These are phyloP conservation scores for Lumnitzera racemosa DNA, from an alignment of 345 rosid genomes.

Conservation along the genomic window DNA sequence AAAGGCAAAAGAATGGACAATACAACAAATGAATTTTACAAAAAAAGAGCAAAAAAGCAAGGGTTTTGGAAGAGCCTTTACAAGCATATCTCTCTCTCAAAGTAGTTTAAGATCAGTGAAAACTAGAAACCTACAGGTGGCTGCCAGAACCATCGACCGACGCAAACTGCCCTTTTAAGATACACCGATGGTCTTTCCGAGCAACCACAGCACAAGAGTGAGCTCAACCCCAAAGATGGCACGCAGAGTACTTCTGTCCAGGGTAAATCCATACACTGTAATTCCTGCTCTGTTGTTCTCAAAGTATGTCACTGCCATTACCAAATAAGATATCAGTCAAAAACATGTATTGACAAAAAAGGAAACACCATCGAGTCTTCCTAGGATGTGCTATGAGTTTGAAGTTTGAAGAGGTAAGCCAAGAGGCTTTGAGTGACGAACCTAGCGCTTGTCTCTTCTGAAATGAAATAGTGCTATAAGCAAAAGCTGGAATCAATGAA, in stretches of 20 bases:
- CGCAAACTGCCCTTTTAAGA: conserved; percentile 20
- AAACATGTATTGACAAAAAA: not conserved
- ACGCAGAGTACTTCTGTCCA: conserved; percentile 74
- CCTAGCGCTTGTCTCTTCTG: conserved; percentile 94
- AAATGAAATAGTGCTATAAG: conserved; percentile 70
- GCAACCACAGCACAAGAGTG: conserved; percentile 85
- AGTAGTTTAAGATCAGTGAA: not conserved
- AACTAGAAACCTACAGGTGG: not conserved
- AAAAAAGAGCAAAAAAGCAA: too few relatives aligned
- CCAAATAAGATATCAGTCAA: not conserved
- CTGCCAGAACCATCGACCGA: too few relatives aligned
- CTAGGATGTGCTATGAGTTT: not conserved
- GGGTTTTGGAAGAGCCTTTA: too few relatives aligned
- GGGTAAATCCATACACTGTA: conserved; percentile 70
- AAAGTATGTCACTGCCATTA: conserved; percentile 66
- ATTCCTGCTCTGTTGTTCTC: conserved; percentile 93
- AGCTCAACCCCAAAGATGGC: conserved; percentile 77
- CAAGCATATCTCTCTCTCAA: not conserved
- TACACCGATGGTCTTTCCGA: conserved; percentile 79
- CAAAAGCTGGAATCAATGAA: conserved; percentile 55
- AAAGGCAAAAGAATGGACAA: too few relatives aligned
- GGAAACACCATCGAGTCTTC: too few relatives aligned
- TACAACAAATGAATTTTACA: too few relatives aligned
- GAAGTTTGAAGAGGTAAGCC: not conserved
- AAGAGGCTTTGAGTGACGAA: conserved; percentile 11